These are phyloP conservation scores for Colletotrichum destructivum DNA, from an alignment of 2,329 filamentous ascomycete species.

Conservation along the genomic window DNA sequence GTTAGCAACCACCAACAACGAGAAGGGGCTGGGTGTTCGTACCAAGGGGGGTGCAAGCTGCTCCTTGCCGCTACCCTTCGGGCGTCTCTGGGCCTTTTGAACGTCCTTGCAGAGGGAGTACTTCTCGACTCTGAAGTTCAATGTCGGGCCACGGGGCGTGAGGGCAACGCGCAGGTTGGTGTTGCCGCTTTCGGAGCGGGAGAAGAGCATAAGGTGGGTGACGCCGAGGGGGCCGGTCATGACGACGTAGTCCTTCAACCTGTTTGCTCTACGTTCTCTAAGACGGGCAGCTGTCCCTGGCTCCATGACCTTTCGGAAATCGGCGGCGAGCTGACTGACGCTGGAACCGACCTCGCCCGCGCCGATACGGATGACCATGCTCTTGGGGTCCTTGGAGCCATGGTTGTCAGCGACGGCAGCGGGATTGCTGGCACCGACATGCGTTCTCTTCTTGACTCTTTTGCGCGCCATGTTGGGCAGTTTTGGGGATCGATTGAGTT, in stretches of 20 bases:
- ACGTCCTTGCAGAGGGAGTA: conserved; percentile 97
- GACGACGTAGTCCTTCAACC: conserved; percentile 90
- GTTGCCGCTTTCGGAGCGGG: conserved; percentile 89
- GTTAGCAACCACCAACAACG: conserved; percentile 47
- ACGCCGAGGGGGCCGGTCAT: conserved; percentile 97
- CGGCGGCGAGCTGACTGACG: conserved; percentile 90
- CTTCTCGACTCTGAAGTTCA: conserved; percentile 94
- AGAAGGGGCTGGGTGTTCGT: conserved; percentile 49
- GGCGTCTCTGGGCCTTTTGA: conserved; percentile 84
- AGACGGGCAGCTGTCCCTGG: conserved; percentile 91
- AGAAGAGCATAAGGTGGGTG: conserved; percentile 93
- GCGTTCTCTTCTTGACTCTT: conserved; percentile 91
- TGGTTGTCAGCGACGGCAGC: conserved; percentile 69
- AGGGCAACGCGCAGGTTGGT: conserved; percentile 91
- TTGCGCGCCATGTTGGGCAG: conserved; percentile 78
- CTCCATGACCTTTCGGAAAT: conserved; percentile 95
- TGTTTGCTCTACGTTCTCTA: conserved; percentile 91
- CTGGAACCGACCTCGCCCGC: conserved; percentile 93
- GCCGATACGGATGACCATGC: conserved; percentile 98
- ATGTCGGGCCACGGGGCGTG: conserved; percentile 90
- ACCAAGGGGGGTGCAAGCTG: conserved; percentile 87
- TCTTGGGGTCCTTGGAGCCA: conserved; percentile 83
- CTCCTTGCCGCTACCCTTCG: conserved; percentile 86
- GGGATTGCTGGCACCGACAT: conserved; percentile 77
- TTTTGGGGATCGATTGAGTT: conserved; percentile 34